Conservation (phyloP, 139 green algal genomes). For the Bryopsis sp. region DNA sequence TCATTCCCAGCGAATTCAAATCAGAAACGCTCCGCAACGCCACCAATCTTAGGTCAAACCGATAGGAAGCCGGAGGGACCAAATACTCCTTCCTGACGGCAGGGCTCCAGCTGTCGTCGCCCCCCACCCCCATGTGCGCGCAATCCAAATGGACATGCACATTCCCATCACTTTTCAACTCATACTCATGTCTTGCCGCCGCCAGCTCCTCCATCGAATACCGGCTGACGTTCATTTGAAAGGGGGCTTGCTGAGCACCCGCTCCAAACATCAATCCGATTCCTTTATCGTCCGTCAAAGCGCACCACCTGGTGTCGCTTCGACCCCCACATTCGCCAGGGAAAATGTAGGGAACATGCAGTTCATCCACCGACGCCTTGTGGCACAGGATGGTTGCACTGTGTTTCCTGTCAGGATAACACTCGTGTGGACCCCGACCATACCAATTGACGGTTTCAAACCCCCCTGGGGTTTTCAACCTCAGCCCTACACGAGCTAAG, state of each 20-base stretch:
- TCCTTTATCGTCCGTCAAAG: conserved; percentile 19
- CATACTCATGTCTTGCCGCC: conserved; percentile 56
- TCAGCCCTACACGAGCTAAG: conserved; percentile 56
- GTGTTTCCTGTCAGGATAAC: conserved; percentile 77
- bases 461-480: conserved; percentile 25
- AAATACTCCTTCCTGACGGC: conserved; percentile 52
- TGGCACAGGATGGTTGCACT: conserved; percentile 34
- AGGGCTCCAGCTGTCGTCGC: conserved; percentile 90
- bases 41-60: too few relatives aligned
- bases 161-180: conserved; percentile 16
- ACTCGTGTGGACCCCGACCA: conserved; percentile 81
- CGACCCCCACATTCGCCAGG: conserved; percentile 64
- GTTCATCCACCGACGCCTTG: conserved; percentile 22
- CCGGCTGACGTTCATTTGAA: conserved; percentile 28
- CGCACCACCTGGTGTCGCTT: conserved; percentile 52
- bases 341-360: conserved; percentile 83
- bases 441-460: conserved; percentile 48
- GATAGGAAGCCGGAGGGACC: conserved; percentile 43
- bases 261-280: neutral
- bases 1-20: too few relatives aligned
- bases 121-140: conserved; percentile 85
- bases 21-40: too few relatives aligned
- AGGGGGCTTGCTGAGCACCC: neutral
- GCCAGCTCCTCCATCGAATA: conserved; percentile 36
- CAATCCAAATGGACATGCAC: conserved; percentile 75